These are phyloP conservation scores for Trifolium pratense DNA, from an alignment of 306 rosid species.

Conservation along the genomic window DNA sequence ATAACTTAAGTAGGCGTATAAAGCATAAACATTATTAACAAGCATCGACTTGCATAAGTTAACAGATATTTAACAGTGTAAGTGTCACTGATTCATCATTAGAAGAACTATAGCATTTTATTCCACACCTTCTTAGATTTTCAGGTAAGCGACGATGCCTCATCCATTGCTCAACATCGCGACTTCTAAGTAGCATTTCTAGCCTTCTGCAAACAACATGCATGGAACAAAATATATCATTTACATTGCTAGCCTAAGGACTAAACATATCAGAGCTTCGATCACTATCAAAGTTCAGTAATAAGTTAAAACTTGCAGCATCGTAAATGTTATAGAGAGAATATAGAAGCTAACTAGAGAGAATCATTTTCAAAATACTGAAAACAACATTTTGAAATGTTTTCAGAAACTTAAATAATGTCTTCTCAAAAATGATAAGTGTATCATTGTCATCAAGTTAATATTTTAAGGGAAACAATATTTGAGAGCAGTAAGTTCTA, in stretches of 20 bases:
- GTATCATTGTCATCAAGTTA: constrained; percentile 16
- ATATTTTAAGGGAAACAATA: constrained; percentile 10
- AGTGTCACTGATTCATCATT: not conserved
- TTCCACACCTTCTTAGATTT: constrained; percentile 54
- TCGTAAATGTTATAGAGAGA: too few relatives aligned
- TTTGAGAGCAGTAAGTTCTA: constrained; percentile 33
- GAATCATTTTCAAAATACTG: too few relatives aligned
- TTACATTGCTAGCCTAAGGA: not conserved
- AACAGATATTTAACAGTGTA: not conserved
- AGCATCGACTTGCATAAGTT: not conserved
- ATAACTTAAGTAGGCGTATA: not conserved
- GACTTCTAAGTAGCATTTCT: constrained; percentile 68
- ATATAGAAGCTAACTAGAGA: not conserved
- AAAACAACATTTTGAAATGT: too few relatives aligned
- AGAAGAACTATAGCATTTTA: too few relatives aligned
- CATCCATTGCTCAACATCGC: constrained; percentile 96
- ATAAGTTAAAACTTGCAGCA: too few relatives aligned
- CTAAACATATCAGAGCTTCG: not conserved
- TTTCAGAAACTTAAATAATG: too few relatives aligned
- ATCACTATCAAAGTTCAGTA: not conserved
- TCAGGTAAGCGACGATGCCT: constrained; percentile 79
- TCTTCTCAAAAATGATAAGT: not conserved
- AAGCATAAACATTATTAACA: not conserved
- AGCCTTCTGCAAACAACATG: too few relatives aligned
- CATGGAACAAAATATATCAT: not conserved